Evolutionary conservation across 2,329 filamentous ascomycete species (phyloP).

Genomic region (Chaetomium strumarium): DNA sequence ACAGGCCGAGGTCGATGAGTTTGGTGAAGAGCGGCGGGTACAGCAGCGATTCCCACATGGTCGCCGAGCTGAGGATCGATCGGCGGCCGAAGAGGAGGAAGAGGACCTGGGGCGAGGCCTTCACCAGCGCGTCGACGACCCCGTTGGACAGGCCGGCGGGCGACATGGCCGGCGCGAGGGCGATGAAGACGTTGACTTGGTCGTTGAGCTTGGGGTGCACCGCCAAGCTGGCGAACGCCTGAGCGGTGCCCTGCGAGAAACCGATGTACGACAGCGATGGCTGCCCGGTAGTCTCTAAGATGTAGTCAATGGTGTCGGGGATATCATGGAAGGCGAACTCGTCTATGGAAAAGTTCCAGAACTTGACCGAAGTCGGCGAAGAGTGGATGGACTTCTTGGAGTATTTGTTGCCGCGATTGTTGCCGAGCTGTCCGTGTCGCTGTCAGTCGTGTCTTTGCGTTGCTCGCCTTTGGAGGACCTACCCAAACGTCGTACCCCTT

Average conservation of each 20-base stretch:
- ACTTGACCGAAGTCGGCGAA: constrained; percentile 67
- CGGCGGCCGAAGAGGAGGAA: constrained; percentile 89
- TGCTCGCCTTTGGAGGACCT: constrained; percentile 29
- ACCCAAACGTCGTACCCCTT: constrained; percentile 94
- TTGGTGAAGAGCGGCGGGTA: constrained; percentile 92
- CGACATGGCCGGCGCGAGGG: constrained; percentile 92
- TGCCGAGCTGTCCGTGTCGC: constrained; percentile 61
- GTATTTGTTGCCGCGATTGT: constrained; percentile 98
- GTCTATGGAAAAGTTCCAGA: constrained; percentile 98
- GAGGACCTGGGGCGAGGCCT: constrained; percentile 85
- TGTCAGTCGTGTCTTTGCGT: background rate
- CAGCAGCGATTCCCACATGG: constrained; percentile 94
- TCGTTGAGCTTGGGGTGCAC: constrained; percentile 89
- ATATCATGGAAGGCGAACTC: constrained; percentile 98
- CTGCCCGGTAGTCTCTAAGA: constrained; percentile 76
- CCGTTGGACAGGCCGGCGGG: constrained; percentile 85
- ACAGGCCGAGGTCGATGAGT: constrained; percentile 74
- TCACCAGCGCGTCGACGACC: constrained; percentile 87
- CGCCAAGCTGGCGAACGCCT: constrained; percentile 88
- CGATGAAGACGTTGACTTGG: constrained; percentile 93
- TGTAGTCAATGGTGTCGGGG: constrained; percentile 87
- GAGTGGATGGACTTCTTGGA: constrained; percentile 83
- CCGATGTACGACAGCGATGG: constrained; percentile 89
- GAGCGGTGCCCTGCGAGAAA: constrained; percentile 94
- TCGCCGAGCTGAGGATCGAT: constrained; percentile 85